Evolutionary conservation across 1,139 yeast genomes (phyloP).

Genomic region (Scheffersomyces segobiensis): DNA sequence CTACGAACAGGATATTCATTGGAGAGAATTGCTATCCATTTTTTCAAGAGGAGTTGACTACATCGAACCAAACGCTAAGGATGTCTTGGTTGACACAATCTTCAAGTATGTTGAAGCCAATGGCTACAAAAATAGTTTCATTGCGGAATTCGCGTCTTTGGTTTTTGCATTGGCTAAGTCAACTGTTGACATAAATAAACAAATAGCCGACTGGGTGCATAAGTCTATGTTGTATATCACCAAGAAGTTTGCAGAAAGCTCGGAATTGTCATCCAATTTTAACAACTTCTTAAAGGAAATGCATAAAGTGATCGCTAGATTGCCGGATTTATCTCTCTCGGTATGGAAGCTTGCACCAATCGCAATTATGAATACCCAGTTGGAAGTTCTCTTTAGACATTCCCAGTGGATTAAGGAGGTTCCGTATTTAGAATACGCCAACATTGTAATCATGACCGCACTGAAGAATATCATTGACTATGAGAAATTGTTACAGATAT

Average conservation of each 20-base stretch:
- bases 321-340: slow-evolving; percentile 11
- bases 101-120: slow-evolving; percentile 14
- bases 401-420: slow-evolving; percentile 46
- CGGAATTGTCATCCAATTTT: slow-evolving; percentile 34
- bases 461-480: slow-evolving; percentile 40
- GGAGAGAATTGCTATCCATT: slow-evolving; percentile 16
- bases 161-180: slow-evolving; percentile 13
- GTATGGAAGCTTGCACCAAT: slow-evolving; percentile 50
- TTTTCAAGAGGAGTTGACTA: slow-evolving; percentile 13
- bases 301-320: slow-evolving; percentile 13
- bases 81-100: slow-evolving; percentile 9
- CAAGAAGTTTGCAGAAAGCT: slow-evolving; percentile 58
- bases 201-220: slow-evolving; percentile 38
- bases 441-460: slow-evolving; percentile 37
- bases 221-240: slow-evolving; percentile 61
- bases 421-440: slow-evolving; percentile 42
- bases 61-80: slow-evolving; percentile 2
- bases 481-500: slow-evolving; percentile 62
- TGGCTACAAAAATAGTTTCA: slow-evolving; percentile 23
- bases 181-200: slow-evolving; percentile 3
- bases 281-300: slow-evolving; percentile 22
- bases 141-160: slow-evolving; percentile 25
- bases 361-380: slow-evolving; percentile 59
- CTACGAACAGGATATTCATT: slow-evolving; percentile 4
- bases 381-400: slow-evolving; percentile 60